Evolutionary conservation across 176 grass and related monocot genomes (phyloP).

Genomic region (Oryza australiensis): DNA sequence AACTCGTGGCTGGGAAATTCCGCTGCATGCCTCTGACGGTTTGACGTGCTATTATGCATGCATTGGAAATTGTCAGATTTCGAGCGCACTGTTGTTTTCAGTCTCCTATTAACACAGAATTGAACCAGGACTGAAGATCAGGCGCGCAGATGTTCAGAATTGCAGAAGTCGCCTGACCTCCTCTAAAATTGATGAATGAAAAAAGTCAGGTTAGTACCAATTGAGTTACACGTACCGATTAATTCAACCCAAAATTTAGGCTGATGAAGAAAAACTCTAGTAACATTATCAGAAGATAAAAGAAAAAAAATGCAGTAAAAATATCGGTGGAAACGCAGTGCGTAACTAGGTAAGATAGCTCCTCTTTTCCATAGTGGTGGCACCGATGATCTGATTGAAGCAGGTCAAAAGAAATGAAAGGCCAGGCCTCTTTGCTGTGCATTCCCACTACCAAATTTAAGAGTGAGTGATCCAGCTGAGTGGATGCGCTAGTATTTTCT

Average conservation of each 20-base stretch:
- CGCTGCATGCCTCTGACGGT: neutral
- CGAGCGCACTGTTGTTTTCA: neutral
- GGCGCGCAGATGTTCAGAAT: neutral
- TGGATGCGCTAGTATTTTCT: neutral
- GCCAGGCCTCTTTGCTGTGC: neutral
- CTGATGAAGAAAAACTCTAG: too few relatives aligned
- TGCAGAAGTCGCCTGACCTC: neutral
- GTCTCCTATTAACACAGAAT: neutral
- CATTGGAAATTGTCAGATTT: neutral
- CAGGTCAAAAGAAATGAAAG: neutral
- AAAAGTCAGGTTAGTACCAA: neutral
- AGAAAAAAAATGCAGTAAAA: neutral
- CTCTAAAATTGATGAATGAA: neutral
- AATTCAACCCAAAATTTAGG: too few relatives aligned
- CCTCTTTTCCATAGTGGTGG: neutral
- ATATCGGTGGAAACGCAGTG: neutral
- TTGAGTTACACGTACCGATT: too few relatives aligned
- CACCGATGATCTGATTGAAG: neutral
- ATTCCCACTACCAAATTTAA: neutral
- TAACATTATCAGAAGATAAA: too few relatives aligned
- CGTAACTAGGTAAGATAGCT: neutral
- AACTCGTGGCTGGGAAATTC: conserved; percentile 13
- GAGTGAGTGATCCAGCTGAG: neutral
- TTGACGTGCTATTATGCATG: neutral
- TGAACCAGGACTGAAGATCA: neutral